Base-by-base conservation (phyloP, 2,329 filamentous ascomycete genomes). In the Myriosclerotinia scirpicola region DNA sequence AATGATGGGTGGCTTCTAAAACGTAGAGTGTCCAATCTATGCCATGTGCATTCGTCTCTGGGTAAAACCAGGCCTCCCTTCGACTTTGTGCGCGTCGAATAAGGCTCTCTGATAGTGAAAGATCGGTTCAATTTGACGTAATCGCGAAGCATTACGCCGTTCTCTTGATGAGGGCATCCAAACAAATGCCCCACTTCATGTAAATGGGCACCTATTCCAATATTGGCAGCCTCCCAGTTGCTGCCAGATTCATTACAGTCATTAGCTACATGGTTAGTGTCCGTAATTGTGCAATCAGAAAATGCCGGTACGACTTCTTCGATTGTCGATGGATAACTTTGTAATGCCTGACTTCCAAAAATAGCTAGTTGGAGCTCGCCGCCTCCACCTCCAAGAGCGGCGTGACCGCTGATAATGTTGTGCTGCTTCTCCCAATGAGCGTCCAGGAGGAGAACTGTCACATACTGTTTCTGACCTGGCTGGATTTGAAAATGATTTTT, bases 1-100 rank as follows among this genome's bases (percentile, higher is more conserved):
- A 99, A 98, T 76, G 91, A 93, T 5, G 93, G 92, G 75, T 99
- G 95, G 71, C 89, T 90, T 70, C 93, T 89, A 80, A 97, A 97
- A 50, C 93, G 90, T 63, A 99, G 82, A 64, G 88, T 88, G 77
- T 98, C 95, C 8, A 98, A 84, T 67, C 93, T 86, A 78, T 97
- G 93, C 94, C 94, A 98, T 36, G 83, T 84, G 77, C 93, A 97
- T 79, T 98, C 95, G 72, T 97, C 92, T 56, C 88, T 85, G 42
- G 86, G 87, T 54, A 90, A 77, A 53, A 93, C 90, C 8, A 92
- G 79, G 5, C 90, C 89, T 2, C 93, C 93, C 73, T 91, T 92
- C 54, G 89, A 89, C 75, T 92, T 92, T 2, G 92, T 97, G 55
- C 93, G 85, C 3, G 92, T 97, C 2, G 90, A 95, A 75, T 90